phyloP scores from a whole-genome alignment of 371 early-diverging fungal genomes.

The Mucor racemosus region DNA sequence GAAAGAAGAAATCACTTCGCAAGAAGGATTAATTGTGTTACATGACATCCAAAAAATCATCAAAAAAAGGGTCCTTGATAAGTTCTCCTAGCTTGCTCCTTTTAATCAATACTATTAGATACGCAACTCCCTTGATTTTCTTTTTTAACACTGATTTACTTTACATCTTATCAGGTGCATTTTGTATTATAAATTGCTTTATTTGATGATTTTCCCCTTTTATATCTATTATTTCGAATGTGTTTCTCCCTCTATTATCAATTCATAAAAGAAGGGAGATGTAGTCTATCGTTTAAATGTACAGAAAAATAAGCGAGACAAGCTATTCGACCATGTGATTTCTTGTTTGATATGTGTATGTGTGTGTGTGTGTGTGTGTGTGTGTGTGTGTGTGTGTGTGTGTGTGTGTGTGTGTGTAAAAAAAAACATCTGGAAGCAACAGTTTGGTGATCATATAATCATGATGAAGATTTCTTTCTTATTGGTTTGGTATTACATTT shows the following conservation, averaged over 20 bases:
- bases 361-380: too few relatives aligned
- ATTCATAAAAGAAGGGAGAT: background rate
- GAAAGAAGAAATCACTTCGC: constrained; percentile 29
- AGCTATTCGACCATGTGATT: too few relatives aligned
- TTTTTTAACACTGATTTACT: too few relatives aligned
- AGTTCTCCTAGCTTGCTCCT: background rate
- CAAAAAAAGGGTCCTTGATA: constrained; percentile 2
- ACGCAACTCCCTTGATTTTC: background rate
- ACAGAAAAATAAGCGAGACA: background rate
- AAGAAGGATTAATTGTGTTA: constrained; percentile 25
- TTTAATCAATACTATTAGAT: background rate
- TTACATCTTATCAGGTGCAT: background rate
- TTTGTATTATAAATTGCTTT: constrained; percentile 2
- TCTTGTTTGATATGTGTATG: too few relatives aligned
- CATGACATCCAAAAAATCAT: background rate
- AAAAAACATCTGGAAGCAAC: background rate
- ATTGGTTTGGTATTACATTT: background rate
- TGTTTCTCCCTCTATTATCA: background rate
- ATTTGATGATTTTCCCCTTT: background rate
- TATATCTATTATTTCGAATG: background rate
- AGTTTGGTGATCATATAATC: constrained; percentile 11
- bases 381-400: too few relatives aligned
- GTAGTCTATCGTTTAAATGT: background rate
- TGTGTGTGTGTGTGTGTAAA: too few relatives aligned
- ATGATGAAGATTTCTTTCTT: background rate